Conservation (phyloP, 805 yeast species). For the Candida argentea region DNA sequence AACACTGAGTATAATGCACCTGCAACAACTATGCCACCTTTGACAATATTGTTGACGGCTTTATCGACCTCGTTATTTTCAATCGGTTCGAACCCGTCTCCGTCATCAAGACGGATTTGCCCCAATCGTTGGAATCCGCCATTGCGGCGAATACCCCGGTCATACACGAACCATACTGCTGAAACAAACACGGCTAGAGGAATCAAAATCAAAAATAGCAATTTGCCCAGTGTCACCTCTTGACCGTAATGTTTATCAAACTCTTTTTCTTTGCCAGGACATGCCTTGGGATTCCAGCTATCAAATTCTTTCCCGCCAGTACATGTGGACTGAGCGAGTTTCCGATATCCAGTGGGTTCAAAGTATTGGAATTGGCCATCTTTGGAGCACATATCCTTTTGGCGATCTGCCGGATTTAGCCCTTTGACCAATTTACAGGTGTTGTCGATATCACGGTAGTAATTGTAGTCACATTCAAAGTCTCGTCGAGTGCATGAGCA, state of each 20-base stretch:
- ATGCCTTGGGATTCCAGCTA: constrained; percentile 52
- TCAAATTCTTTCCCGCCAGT: constrained; percentile 70
- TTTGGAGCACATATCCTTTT: constrained; percentile 46
- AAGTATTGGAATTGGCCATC: constrained; percentile 57
- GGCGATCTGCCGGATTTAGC: constrained; percentile 51
- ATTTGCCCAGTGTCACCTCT: constrained; percentile 45
- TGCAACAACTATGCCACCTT: constrained; percentile 40
- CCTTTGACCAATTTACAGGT: constrained; percentile 83
- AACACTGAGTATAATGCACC: constrained; percentile 30
- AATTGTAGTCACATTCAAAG: constrained; percentile 91
- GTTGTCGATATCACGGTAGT: constrained; percentile 58
- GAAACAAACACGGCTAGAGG: constrained; percentile 47
- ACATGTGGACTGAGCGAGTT: constrained; percentile 78
- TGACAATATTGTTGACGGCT: constrained; percentile 48
- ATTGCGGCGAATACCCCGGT: constrained; percentile 68
- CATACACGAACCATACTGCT: constrained; percentile 63
- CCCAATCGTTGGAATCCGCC: constrained; percentile 75
- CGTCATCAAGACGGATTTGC: constrained; percentile 76
- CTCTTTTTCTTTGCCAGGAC: constrained; percentile 79
- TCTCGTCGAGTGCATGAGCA: constrained; percentile 84
- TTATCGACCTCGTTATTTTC: constrained; percentile 55
- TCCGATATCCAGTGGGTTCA: constrained; percentile 89
- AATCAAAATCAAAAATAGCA: constrained; percentile 43
- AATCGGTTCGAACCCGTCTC: constrained; percentile 45
- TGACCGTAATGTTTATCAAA: constrained; percentile 43